Conservation (phyloP, 169 alveolate species). For the Babesia ovis region DNA sequence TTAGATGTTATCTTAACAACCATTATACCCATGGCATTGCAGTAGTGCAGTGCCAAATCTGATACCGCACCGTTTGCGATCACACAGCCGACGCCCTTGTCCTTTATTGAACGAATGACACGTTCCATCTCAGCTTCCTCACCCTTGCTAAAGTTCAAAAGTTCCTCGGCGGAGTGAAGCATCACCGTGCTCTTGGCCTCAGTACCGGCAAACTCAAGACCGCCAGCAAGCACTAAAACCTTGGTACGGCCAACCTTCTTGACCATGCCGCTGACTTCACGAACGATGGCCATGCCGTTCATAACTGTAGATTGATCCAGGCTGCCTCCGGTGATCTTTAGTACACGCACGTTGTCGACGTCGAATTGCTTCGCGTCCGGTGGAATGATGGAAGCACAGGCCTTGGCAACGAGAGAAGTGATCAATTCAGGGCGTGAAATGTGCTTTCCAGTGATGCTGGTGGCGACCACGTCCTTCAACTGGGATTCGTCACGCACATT, state of each 20-base stretch:
- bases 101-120: constrained; percentile 82
- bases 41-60: constrained; percentile 95
- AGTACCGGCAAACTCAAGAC: constrained; percentile 93
- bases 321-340: constrained; percentile 95
- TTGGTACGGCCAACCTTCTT: constrained; percentile 90
- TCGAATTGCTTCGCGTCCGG: constrained; percentile 88
- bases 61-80: constrained; percentile 94
- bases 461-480: constrained; percentile 74
- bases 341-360: constrained; percentile 96
- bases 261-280: constrained; percentile 91
- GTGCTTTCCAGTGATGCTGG: constrained; percentile 74
- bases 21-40: constrained; percentile 94
- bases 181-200: constrained; percentile 99
- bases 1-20: constrained; percentile 90
- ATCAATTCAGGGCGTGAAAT: constrained; percentile 52
- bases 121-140: constrained; percentile 90
- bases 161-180: constrained; percentile 95
- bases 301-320: constrained; percentile 87
- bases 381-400: constrained; percentile 91
- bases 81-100: constrained; percentile 90
- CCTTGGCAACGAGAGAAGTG: constrained; percentile 84
- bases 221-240: constrained; percentile 95
- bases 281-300: constrained; percentile 89
- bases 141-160: constrained; percentile 87
- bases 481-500: constrained; percentile 78